These are phyloP conservation scores for Ustilago cynodontis DNA, from an alignment of 1,284 basidiomycete genomes.

Conservation along the genomic window DNA sequence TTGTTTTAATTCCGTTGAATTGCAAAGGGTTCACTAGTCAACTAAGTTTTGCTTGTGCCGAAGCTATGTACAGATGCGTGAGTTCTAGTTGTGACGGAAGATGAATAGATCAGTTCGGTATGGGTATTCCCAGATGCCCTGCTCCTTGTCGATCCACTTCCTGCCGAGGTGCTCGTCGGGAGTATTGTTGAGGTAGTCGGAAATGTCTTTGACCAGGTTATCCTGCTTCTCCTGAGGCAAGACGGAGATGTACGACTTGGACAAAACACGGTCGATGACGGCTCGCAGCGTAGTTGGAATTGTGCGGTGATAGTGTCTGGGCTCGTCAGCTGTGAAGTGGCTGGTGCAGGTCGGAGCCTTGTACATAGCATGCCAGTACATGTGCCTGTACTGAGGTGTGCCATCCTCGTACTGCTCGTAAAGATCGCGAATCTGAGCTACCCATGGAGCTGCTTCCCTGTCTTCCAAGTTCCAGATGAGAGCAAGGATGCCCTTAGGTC, in stretches of 20 bases:
- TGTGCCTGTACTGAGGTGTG: slow-evolving; percentile 65
- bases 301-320: slow-evolving; percentile 42
- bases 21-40: neutral
- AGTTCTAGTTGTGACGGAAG: slow-evolving; percentile 41
- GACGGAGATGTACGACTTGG: slow-evolving; percentile 64
- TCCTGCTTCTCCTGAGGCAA: slow-evolving; percentile 47
- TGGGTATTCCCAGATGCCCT: slow-evolving; percentile 62
- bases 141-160: slow-evolving; percentile 61
- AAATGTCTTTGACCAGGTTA: slow-evolving; percentile 29
- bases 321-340: slow-evolving; percentile 43
- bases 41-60: neutral
- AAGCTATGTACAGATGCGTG: neutral
- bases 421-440: slow-evolving; percentile 56
- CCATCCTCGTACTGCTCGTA: slow-evolving; percentile 63
- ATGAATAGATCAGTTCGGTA: slow-evolving; percentile 52
- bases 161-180: slow-evolving; percentile 48
- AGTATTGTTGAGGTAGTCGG: slow-evolving; percentile 35
- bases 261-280: slow-evolving; percentile 53
- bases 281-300: slow-evolving; percentile 58
- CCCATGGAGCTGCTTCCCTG: slow-evolving; percentile 62
- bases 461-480: slow-evolving; percentile 68
- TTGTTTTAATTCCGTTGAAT: neutral
- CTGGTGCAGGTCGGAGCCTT: slow-evolving; percentile 31
- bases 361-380: slow-evolving; percentile 64
- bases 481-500: slow-evolving; percentile 55